Evolutionary conservation across 768 basidiomycete species (phyloP), one percentile per base, ranked within the genome.

Genomic region (Tulasnella sp.): DNA sequence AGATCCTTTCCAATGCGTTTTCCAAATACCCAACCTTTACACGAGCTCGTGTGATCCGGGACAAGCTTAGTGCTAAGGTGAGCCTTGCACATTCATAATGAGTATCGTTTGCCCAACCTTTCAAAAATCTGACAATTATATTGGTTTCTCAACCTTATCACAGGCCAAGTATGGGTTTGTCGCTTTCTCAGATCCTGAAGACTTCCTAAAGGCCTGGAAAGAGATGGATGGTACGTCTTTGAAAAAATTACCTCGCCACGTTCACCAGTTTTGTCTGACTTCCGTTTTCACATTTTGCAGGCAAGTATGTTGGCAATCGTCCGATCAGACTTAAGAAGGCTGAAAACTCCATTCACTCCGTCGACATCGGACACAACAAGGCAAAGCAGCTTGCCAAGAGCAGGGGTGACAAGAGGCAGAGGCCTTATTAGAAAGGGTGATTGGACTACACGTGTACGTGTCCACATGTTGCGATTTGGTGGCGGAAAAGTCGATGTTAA

Each of bases 251-350:
- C n/a, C n/a, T n/a, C n/a, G n/a, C n/a, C n/a, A n/a, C n/a, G n/a
- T n/a, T n/a, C n/a, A n/a, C n/a, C n/a, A n/a, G n/a, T n/a, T 38
- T 24, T 1, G 44, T 59, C 58, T 34, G 8, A 27, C 29, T 29
- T 56, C 58, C 2, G 26, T 23, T 27, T 11, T 53, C 32, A 27
- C 42, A 38, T 26, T 58, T 15, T 65, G 3, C 49, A 85, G 94
- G 94, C 64, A 98, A 98, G 77, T 99, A 99, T 72, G 94, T 99
- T 52, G 96, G 96, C 44, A 95, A 95, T 68, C 81, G 96, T 54
- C 96, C 96, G n/a, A 83, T 99, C 65, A 89, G 89, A 68, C 79
- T 99, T 63, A 93, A 88, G 75, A 98, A 96, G 71, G 94, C 96
- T 34, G 89, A 93, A 68, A 80, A 80, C 65, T 82, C 85, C 52